These are phyloP conservation scores for Blastobotrys ciferrii DNA, from an alignment of 1,139 yeast genomes.

Conservation along the genomic window DNA sequence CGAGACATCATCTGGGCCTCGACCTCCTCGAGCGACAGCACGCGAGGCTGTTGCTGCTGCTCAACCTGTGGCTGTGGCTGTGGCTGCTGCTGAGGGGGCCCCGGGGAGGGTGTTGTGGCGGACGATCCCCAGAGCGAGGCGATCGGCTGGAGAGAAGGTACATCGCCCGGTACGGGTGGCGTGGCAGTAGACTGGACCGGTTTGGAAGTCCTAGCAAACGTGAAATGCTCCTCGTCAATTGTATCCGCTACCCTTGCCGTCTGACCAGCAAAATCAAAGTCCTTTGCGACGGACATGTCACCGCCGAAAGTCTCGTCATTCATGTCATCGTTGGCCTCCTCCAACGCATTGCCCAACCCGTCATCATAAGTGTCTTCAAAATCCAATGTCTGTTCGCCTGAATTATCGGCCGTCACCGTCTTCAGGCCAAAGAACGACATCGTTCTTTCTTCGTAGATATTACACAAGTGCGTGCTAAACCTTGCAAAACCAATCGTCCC, in stretches of 20 bases:
- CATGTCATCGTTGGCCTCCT: conserved; percentile 75
- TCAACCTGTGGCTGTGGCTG: conserved; percentile 25
- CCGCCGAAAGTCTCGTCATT: conserved; percentile 89
- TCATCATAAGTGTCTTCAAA: conserved; percentile 80
- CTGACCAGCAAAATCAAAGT: conserved; percentile 61
- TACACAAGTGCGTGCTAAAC: not conserved
- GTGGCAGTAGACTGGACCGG: conserved; percentile 15
- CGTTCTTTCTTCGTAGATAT: not conserved
- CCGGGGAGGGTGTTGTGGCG: not conserved
- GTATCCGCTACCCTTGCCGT: conserved; percentile 40
- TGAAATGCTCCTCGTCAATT: conserved; percentile 35
- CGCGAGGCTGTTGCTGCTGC: conserved; percentile 31
- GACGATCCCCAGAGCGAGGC: conserved; percentile 59
- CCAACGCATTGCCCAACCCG: conserved; percentile 66
- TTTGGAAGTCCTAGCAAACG: conserved; percentile 26
- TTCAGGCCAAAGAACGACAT: conserved; percentile 44
- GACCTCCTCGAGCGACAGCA: conserved; percentile 69
- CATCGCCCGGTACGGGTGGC: conserved; percentile 31
- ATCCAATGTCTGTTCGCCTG: conserved; percentile 41
- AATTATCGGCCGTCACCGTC: conserved; percentile 29
- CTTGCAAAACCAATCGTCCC: no score
- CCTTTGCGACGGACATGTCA: conserved; percentile 36
- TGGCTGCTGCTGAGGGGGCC: conserved; percentile 7
- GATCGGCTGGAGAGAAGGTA: conserved; percentile 56
- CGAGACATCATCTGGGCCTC: conserved; percentile 63